Evolutionary conservation across 306 rosid species (phyloP), one percentile per base, ranked within the genome.

Genomic region (Fragaria ananassa): DNA sequence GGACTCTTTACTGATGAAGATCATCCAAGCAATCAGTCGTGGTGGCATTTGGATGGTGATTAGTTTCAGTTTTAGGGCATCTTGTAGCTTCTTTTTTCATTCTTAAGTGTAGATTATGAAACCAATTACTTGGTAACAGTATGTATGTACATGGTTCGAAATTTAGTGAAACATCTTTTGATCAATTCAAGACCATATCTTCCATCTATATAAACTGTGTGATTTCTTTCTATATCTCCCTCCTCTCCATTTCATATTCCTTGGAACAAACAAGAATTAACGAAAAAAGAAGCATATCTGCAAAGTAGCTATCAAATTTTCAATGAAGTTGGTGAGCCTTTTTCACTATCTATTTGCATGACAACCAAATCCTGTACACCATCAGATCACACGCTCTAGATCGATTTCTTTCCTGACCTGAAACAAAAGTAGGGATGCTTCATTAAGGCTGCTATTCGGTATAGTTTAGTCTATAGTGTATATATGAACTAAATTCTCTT

Each of bases 341-440:
- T 42, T 42, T 42, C 49, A 45, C 49, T 45, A 10, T 9, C 15
- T 9, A 45, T 45, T 45, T 45, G 49, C 49, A 11, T 45, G 62
- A 19, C 29, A 1, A 57, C 64, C 64, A 11, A 57, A 23, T 58
- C 35, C 45, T 42, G 34, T 62, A 10, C 21, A 31, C 17, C 54
- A 71, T 70, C 76, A 57, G 14, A 45, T 10, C 49, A 45, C 49
- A 31, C 0, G 35, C 35, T 31, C 35, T 19, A 15, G n/a, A 15
- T 31, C 4, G 0, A 31, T 37, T 39, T 47, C 66, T 29, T 71
- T 21, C 50, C 50, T 7, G 66, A 72, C 72, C 79, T 60, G 79
- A 56, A 60, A 72, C 56, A 72, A 18, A 44, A 72, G 68, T 29
- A 54, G 47, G 49, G 53, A 51, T 14, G 17, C 46, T 54, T 69